Evolutionary conservation across 352 stramenopile genomes (phyloP).

Genomic region (Phytopythium chamaehyphon): DNA sequence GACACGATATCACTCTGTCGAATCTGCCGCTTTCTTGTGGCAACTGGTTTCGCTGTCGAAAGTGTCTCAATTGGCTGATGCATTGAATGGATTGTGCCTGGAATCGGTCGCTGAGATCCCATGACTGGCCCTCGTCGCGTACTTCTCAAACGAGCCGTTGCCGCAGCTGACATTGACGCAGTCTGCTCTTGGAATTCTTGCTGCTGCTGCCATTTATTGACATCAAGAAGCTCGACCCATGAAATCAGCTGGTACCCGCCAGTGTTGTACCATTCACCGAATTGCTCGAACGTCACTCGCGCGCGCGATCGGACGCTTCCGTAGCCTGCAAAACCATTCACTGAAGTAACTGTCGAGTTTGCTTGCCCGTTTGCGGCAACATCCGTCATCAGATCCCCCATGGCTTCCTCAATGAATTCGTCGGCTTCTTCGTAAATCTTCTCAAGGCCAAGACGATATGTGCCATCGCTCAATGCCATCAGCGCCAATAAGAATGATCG

Average conservation of each 20-base stretch:
- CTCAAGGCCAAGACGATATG: slow-evolving; percentile 76
- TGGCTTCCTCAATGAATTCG: slow-evolving; percentile 83
- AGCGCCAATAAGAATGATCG: slow-evolving; percentile 78
- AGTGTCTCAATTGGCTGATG: slow-evolving; percentile 55
- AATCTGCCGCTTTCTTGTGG: slow-evolving; percentile 59
- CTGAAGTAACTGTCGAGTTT: slow-evolving; percentile 17
- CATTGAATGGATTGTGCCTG: slow-evolving; percentile 25
- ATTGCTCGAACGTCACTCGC: slow-evolving; percentile 88
- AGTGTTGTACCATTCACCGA: slow-evolving; percentile 89
- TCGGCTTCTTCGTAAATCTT: slow-evolving; percentile 86
- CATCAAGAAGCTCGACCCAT: slow-evolving; percentile 83
- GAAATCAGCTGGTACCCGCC: slow-evolving; percentile 78
- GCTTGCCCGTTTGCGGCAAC: slow-evolving; percentile 46
- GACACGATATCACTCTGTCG: slow-evolving; percentile 83
- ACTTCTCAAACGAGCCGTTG: slow-evolving; percentile 22
- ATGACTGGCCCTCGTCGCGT: slow-evolving; percentile 26
- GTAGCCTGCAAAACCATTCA: slow-evolving; percentile 44
- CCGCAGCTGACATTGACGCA: slow-evolving; percentile 17
- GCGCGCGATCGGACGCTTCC: slow-evolving; percentile 58
- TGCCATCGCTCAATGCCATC: slow-evolving; percentile 84
- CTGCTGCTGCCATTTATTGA: slow-evolving; percentile 79
- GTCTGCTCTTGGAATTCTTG: slow-evolving; percentile 61
- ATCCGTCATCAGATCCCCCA: slow-evolving; percentile 83
- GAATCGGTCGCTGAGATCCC: slow-evolving; percentile 51
- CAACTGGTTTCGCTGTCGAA: slow-evolving; percentile 37